phyloP scores from a whole-genome alignment of 345 rosid species.

The Clausena lansium region DNA sequence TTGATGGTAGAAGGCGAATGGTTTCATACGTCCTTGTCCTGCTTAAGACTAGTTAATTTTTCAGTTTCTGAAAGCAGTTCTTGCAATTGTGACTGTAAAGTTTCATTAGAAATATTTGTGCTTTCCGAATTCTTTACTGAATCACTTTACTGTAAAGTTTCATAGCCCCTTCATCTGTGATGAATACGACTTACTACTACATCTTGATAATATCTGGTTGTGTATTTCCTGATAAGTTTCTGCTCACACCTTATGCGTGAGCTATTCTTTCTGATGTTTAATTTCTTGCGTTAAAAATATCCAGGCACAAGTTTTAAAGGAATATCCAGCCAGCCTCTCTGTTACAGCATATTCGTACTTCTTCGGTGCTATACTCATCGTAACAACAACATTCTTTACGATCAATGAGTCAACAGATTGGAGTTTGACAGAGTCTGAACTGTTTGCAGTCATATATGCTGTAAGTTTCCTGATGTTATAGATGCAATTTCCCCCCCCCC shows the following conservation, averaged over 20 bases:
- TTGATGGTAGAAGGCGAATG: neutral
- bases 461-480: conserved; percentile 75
- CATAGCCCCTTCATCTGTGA: neutral
- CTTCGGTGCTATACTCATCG: conserved; percentile 79
- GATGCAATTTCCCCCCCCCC: neutral
- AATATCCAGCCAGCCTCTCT: conserved; percentile 84
- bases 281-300: conserved; percentile 21
- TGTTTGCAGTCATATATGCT: conserved; percentile 81
- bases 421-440: conserved; percentile 76
- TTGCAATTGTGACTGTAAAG: neutral
- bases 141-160: too few species aligned
- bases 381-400: conserved; percentile 53
- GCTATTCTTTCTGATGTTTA: neutral
- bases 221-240: neutral
- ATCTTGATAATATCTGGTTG: neutral
- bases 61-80: neutral
- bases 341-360: conserved; percentile 80
- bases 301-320: conserved; percentile 78
- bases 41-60: neutral
- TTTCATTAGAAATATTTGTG: neutral
- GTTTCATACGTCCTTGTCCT: neutral
- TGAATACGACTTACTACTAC: neutral
- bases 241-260: neutral
- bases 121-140: neutral
- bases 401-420: conserved; percentile 73